These are phyloP conservation scores for Daldinia childiae DNA, from an alignment of 495 filamentous ascomycete genomes.

Conservation along the genomic window DNA sequence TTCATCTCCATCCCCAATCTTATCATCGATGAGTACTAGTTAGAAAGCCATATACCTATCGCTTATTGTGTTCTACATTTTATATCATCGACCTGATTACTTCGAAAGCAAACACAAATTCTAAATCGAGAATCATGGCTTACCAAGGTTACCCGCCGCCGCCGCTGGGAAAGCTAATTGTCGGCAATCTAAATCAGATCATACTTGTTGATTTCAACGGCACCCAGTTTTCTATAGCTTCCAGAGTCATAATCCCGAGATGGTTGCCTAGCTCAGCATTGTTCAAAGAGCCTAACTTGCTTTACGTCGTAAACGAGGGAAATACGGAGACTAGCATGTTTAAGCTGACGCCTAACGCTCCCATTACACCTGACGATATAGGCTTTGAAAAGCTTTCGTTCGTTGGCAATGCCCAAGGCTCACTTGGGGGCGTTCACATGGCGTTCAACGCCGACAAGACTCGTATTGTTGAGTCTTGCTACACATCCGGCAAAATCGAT, in stretches of 20 bases:
- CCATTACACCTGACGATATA: background rate
- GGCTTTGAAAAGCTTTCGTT: background rate
- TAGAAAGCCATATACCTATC: background rate
- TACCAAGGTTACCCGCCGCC: background rate
- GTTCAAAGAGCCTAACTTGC: background rate
- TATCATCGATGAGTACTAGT: background rate
- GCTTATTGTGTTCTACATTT: background rate
- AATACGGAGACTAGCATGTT: background rate
- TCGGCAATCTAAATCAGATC: background rate
- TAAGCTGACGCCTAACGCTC: background rate
- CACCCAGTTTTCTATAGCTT: background rate
- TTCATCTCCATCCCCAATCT: background rate
- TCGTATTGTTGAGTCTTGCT: background rate
- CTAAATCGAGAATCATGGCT: background rate
- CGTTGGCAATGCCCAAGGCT: background rate
- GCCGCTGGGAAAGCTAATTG: background rate
- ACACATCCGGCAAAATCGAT: background rate
- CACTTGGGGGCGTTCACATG: background rate
- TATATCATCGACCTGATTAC: background rate
- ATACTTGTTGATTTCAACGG: background rate
- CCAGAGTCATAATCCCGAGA: background rate
- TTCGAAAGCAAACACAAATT: background rate
- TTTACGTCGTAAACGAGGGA: background rate
- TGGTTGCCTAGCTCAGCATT: background rate
- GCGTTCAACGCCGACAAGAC: background rate